phyloP scores from a whole-genome alignment of 108 stramenopile genomes.

The Fragilaria crotonensis region DNA sequence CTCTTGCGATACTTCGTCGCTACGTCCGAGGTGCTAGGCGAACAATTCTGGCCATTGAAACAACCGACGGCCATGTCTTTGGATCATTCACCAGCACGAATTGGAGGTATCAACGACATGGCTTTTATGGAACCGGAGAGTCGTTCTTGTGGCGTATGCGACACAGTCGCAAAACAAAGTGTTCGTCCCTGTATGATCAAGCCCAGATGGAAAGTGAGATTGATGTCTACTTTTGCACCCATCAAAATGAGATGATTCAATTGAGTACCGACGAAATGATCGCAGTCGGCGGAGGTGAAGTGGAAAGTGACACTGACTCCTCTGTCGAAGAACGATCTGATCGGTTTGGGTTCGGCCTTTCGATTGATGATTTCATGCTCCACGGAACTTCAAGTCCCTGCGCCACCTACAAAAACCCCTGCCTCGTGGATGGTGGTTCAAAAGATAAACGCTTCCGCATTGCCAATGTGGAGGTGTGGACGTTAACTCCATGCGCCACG shows the following conservation, averaged over 20 bases:
- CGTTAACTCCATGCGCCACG: conserved; percentile 57
- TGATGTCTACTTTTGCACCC: conserved; percentile 60
- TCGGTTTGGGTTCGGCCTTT: conserved; percentile 71
- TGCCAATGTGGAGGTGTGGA: conserved; percentile 71
- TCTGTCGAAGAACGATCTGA: conserved; percentile 15
- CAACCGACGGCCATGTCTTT: conserved; percentile 72
- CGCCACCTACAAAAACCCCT: conserved; percentile 56
- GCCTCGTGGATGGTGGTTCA: conserved; percentile 26
- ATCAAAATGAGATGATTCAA: conserved; percentile 47
- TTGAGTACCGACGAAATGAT: conserved; percentile 53
- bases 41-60: conserved; percentile 74
- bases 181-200: conserved; percentile 57
- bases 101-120: conserved; percentile 46
- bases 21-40: conserved; percentile 47
- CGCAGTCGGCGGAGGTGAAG: conserved; percentile 57
- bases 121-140: conserved; percentile 59
- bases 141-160: conserved; percentile 74
- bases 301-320: conserved; percentile 1
- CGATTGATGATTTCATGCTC: conserved; percentile 37
- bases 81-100: conserved; percentile 54
- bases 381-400: conserved; percentile 67
- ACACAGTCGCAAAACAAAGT: conserved; percentile 37
- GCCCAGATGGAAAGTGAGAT: conserved; percentile 66
- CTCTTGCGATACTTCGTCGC: conserved; percentile 42
- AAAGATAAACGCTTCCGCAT: conserved; percentile 59